phyloP scores from a whole-genome alignment of 306 rosid genomes.

The Prunus mume region DNA sequence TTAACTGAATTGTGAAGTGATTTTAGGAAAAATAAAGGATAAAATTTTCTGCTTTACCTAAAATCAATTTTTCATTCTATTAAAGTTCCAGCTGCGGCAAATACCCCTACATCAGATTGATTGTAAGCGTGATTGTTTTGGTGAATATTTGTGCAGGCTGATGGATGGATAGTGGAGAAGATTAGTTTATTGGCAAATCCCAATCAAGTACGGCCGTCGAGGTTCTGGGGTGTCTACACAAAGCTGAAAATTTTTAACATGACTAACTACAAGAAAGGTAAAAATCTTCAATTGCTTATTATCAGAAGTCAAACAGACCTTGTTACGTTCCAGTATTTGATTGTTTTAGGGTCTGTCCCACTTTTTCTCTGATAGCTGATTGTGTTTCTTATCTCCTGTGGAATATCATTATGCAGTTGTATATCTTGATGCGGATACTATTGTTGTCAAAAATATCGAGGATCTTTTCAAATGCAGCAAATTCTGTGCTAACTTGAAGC shows the following conservation, averaged over 20 bases:
- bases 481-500: constrained; percentile 98
- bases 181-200: constrained; percentile 92
- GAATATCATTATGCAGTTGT: constrained; percentile 65
- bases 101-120: background rate
- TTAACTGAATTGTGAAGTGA: background rate
- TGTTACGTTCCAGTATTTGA: background rate
- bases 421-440: constrained; percentile 94
- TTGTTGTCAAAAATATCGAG: constrained; percentile 79
- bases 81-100: background rate
- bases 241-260: constrained; percentile 93
- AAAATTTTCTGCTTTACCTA: background rate
- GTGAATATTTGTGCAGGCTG: constrained; percentile 56
- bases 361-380: background rate
- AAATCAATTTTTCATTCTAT: background rate
- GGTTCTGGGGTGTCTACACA: constrained; percentile 99
- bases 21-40: background rate
- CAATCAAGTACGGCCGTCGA: constrained; percentile 82
- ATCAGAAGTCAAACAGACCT: background rate
- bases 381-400: constrained; percentile 13
- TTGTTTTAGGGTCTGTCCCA: background rate
- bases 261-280: constrained; percentile 92
- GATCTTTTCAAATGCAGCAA: constrained; percentile 92
- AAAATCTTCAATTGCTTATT: background rate
- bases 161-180: constrained; percentile 93
- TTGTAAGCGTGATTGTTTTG: constrained; percentile 14